Evolutionary conservation across 73 alveolate species (phyloP), one percentile per base, ranked within the genome.

Genomic region (Paramecium caudatum): DNA sequence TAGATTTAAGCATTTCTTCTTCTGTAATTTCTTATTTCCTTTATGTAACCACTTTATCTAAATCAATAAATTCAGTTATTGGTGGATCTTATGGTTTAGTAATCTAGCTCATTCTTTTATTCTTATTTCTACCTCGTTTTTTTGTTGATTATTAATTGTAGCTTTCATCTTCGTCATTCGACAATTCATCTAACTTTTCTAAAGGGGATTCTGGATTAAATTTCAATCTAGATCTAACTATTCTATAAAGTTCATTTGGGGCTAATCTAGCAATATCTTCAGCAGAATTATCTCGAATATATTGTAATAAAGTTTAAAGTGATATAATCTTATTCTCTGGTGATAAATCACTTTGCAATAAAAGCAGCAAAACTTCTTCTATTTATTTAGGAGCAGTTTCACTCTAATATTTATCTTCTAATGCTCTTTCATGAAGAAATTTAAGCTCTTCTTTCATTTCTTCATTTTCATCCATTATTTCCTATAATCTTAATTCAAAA

Each of bases 201-300:
- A 55, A 55, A 0, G 80, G 46, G 30, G 80, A 55, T 55, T 55
- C 80, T 10, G 46, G 30, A 55, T 55, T 55, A 23, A 55, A 55
- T 55, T 55, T 55, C n/a, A 55, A 55, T 21, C 30, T 55, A 23
- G 80, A 55, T 6, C 80, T 55, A 0, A 55, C 46, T 12, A 55
- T 55, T 10, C 46, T 16, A 74, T 37, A 74, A 7, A 74, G 16
- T 43, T 74, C 88, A 74, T 74, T 74, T 17, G 88, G 88, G 16
- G 88, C 88, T 43, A 74, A 37, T 37, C 47, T 30, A 34, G 88
- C 46, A 10, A 74, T 74, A 74, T 74, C 88, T 21, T 36, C 88
- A 6, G 43, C 70, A 15, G 47, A 41, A 74, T 74, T 37, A 19
- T 74, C 88, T 1, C 17, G 36, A 9, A 74, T 74, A 74, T 74